Conservation (phyloP, 805 yeast species). For the Pichia cabralensis region DNA sequence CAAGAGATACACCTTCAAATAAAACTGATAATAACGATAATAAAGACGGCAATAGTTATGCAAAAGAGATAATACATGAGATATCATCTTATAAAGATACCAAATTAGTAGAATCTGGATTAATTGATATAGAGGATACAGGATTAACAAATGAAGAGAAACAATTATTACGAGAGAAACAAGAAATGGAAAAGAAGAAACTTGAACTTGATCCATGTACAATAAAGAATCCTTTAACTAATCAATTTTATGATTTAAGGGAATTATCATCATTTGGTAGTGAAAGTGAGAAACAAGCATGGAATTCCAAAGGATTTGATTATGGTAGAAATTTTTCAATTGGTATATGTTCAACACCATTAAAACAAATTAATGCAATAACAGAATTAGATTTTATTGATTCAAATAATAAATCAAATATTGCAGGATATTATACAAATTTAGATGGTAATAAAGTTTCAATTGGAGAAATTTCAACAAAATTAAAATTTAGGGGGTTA, state of each 20-base stretch:
- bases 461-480: conserved; percentile 51
- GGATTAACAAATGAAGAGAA: background rate
- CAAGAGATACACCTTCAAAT: too few species aligned
- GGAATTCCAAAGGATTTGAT: conserved; percentile 66
- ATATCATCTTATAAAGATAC: background rate
- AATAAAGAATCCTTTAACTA: conserved; percentile 31
- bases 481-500: conserved; percentile 62
- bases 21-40: too few species aligned
- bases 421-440: conserved; percentile 52
- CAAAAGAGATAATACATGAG: conserved; percentile 1
- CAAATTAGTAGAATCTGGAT: too few species aligned
- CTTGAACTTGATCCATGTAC: conserved; percentile 30
- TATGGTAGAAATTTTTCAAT: conserved; percentile 63
- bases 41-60: too few species aligned
- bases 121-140: background rate
- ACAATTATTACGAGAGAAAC: background rate
- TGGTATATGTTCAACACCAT: conserved; percentile 58
- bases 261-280: conserved; percentile 26
- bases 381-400: conserved; percentile 25
- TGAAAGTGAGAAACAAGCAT: conserved; percentile 32
- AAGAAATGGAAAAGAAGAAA: conserved; percentile 1
- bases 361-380: conserved; percentile 19
- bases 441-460: conserved; percentile 32
- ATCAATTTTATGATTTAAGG: conserved; percentile 37
- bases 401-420: conserved; percentile 30